Evolutionary conservation across 148 eudicot genomes (phyloP).

Genomic region (Rhododendron ovatum): DNA sequence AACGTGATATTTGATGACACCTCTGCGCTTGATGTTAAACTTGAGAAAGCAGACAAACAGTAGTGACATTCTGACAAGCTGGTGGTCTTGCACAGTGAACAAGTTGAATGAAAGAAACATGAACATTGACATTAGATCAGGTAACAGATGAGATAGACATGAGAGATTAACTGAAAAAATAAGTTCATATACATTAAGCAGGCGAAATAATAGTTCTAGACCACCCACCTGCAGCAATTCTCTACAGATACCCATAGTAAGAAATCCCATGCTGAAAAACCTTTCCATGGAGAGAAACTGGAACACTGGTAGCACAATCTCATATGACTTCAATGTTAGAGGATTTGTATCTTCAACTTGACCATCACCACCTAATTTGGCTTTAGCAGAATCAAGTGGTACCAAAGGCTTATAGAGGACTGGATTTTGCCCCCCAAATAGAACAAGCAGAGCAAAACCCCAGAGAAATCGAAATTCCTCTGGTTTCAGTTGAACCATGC

Average conservation of each 20-base stretch:
- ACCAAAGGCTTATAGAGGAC: constrained; percentile 41
- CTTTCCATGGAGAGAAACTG: constrained; percentile 59
- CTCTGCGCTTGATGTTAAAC: background rate
- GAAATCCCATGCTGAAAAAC: constrained; percentile 64
- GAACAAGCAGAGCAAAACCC: constrained; percentile 74
- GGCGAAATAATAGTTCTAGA: background rate
- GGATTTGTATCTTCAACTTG: constrained; percentile 42
- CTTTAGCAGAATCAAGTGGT: constrained; percentile 38
- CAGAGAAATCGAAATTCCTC: constrained; percentile 85
- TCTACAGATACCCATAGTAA: constrained; percentile 60
- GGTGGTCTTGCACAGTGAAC: background rate
- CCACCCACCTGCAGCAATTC: constrained; percentile 78
- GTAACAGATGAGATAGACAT: background rate
- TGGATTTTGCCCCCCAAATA: constrained; percentile 72
- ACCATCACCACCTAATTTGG: constrained; percentile 43
- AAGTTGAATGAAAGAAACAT: background rate
- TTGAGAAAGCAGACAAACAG: background rate
- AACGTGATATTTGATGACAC: background rate
- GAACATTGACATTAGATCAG: background rate
- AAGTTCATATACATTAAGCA: background rate
- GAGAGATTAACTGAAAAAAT: background rate
- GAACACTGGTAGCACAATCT: constrained; percentile 71
- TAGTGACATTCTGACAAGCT: background rate
- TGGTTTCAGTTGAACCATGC: constrained; percentile 69
- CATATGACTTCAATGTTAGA: constrained; percentile 41